These are phyloP conservation scores for Eucalyptus paniculata DNA, from an alignment of 345 rosid genomes.

Conservation along the genomic window DNA sequence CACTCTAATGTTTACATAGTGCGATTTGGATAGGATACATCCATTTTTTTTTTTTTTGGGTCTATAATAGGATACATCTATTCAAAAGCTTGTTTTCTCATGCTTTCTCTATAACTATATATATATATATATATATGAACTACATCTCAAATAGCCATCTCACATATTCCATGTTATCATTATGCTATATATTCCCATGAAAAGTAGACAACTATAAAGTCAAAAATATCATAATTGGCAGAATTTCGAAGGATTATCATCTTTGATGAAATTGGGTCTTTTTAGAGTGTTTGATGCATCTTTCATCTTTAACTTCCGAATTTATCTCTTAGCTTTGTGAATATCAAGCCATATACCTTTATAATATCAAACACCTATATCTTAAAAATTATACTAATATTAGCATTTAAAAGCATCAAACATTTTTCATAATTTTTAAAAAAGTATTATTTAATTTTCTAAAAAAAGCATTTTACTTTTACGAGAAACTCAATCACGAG, in stretches of 20 bases:
- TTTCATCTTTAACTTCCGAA: not conserved
- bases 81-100: not conserved
- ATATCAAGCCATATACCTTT: not conserved
- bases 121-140: no score
- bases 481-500: not conserved
- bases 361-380: not conserved
- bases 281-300: not conserved
- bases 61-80: not conserved
- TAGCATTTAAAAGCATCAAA: not conserved
- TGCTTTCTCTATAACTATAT: not conserved
- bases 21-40: not conserved
- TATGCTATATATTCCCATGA: not conserved
- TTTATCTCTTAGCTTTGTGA: not conserved
- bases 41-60: not conserved
- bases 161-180: fast-evolving
- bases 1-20: not conserved
- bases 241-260: not conserved
- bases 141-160: not conserved
- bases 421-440: not conserved
- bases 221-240: not conserved
- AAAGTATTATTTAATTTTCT: no score
- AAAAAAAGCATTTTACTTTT: not conserved
- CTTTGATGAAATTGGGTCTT: not conserved
- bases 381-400: not conserved
- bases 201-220: not conserved